Evolutionary conservation across 1,139 yeast genomes (phyloP).

Genomic region (Diutina siamensis): DNA sequence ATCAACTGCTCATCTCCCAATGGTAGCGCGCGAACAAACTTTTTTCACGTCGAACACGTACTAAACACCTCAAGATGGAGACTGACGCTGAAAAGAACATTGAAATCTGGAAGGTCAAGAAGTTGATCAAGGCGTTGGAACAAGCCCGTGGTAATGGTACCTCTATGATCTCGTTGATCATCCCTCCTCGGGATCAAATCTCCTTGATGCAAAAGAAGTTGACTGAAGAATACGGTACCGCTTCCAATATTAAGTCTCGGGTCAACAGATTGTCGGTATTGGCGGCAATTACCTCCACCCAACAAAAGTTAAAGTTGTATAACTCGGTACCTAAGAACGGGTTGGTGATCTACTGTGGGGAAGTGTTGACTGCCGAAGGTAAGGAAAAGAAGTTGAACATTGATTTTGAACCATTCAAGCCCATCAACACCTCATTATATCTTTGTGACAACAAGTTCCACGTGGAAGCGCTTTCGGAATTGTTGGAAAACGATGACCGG

Average conservation of each 20-base stretch:
- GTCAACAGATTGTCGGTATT: conserved; percentile 91
- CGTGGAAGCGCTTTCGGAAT: conserved; percentile 90
- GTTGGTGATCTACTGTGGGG: conserved; percentile 94
- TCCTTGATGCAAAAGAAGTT: conserved; percentile 81
- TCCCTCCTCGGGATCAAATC: conserved; percentile 92
- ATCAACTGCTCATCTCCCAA: neutral
- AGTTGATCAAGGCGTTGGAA: conserved; percentile 76
- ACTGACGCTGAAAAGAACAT: conserved; percentile 87
- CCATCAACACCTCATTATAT: conserved; percentile 91
- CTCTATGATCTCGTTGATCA: conserved; percentile 92
- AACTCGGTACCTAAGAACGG: conserved; percentile 88
- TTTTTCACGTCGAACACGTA: conserved; percentile 6
- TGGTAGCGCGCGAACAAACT: conserved; percentile 2
- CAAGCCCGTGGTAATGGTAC: conserved; percentile 96
- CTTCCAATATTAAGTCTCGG: conserved; percentile 93
- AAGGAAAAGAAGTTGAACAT: conserved; percentile 91
- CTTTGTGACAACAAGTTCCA: conserved; percentile 97
- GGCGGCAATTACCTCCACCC: conserved; percentile 95
- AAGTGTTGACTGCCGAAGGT: conserved; percentile 92
- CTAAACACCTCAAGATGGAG: conserved; percentile 7
- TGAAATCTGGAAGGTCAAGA: conserved; percentile 98
- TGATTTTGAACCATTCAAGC: conserved; percentile 96
- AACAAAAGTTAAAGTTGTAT: conserved; percentile 87
- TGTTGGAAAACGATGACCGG: conserved; percentile 88
- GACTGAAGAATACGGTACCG: conserved; percentile 98